A percentile compares a stretch with the other conserved stretches of the same genome.
Evolutionary conservation across 495 filamentous ascomycete genomes (phyloP).

Genomic region (Xylaria grammica): DNA sequence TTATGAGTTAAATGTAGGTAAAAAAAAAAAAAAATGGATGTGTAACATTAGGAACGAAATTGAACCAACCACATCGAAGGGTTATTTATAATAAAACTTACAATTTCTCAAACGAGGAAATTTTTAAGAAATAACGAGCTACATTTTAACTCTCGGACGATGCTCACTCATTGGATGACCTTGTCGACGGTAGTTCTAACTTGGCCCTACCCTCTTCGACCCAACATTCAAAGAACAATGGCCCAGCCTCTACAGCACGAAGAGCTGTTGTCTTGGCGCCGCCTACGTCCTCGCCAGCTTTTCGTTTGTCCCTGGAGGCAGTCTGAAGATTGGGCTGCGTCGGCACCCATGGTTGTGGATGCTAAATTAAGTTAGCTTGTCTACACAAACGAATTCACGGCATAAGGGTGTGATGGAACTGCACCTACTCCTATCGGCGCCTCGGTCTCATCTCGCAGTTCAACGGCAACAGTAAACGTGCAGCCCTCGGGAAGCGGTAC

Average conservation of each 20-base stretch:
- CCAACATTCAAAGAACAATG: constrained; percentile 72
- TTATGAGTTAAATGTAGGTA: constrained; percentile 13
- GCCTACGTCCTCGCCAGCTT: constrained; percentile 45
- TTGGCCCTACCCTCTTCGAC: constrained; percentile 61
- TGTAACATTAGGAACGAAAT: constrained; percentile 16
- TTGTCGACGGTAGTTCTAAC: constrained; percentile 15
- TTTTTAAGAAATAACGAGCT: not conserved
- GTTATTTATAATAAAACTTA: not conserved
- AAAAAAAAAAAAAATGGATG: not conserved
- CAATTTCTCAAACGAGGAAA: not conserved
- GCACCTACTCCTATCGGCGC: constrained; percentile 71
- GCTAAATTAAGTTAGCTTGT: constrained; percentile 33
- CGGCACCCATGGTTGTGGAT: constrained; percentile 73
- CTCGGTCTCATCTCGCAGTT: constrained; percentile 74
- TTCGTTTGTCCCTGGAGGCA: constrained; percentile 39
- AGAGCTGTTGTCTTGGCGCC: constrained; percentile 59
- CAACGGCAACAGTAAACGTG: constrained; percentile 86
- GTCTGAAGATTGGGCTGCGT: constrained; percentile 56
- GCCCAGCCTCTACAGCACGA: constrained; percentile 64
- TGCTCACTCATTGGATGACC: constrained; percentile 3
- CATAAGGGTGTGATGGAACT: not conserved
- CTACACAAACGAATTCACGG: not conserved
- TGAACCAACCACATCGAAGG: too few relatives aligned
- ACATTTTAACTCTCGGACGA: not conserved
- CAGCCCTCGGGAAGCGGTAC: constrained; percentile 72